Percentiles rank a stretch among this genome's conserved stretches.
These are phyloP conservation scores for Nephelium lappaceum DNA, from an alignment of 345 rosid species.

Conservation along the genomic window DNA sequence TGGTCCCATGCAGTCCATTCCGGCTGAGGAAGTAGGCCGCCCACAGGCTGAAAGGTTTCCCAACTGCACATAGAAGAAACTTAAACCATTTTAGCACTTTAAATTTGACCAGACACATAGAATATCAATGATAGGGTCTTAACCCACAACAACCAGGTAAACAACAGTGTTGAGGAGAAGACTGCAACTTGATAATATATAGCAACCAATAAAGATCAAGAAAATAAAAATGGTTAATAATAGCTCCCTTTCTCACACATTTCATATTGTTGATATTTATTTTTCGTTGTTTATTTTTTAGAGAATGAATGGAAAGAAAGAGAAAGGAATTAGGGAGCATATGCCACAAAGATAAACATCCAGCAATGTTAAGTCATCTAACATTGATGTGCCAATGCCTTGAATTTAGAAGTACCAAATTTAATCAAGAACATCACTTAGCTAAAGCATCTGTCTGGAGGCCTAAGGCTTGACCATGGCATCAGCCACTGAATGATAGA, in stretches of 20 bases:
- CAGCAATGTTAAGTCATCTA: not conserved
- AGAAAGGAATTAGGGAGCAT: not conserved
- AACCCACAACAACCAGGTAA: constrained; percentile 3
- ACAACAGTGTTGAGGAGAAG: not conserved
- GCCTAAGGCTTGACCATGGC: not conserved
- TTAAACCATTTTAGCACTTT: not conserved
- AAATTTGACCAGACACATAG: not conserved
- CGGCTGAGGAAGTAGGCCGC: constrained; percentile 97
- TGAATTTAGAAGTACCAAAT: not conserved
- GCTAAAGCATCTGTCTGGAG: not conserved
- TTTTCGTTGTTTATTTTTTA: not conserved
- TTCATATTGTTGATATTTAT: not conserved
- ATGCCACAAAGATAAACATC: constrained; percentile 4
- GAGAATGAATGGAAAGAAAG: not conserved
- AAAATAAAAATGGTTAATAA: not conserved
- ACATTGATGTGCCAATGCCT: not conserved
- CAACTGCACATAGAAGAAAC: constrained; percentile 56
- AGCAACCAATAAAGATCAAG: not conserved
- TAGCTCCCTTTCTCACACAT: constrained; percentile 1
- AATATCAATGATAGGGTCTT: not conserved
- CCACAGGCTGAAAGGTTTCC: constrained; percentile 97
- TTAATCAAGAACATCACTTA: not conserved
- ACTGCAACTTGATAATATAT: not conserved
- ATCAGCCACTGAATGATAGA: constrained; percentile 8
- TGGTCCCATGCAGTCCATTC: constrained; percentile 99